Evolutionary conservation across 2,329 filamentous ascomycete species (phyloP).

Genomic region (Nemania abortiva): DNA sequence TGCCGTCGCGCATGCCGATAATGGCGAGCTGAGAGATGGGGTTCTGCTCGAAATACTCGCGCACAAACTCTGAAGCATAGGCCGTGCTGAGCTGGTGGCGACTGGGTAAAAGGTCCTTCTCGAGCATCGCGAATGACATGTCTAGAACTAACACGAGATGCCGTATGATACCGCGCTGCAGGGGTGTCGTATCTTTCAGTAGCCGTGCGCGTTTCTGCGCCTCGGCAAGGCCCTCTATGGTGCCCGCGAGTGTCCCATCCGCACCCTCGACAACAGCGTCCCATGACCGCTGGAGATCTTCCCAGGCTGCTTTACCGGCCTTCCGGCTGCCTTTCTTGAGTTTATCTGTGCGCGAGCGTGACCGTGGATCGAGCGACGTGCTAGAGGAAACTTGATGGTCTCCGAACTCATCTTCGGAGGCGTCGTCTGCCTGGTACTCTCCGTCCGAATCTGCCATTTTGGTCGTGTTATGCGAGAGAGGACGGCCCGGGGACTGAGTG

Average conservation of each 20-base stretch:
- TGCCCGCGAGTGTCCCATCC: constrained; percentile 80
- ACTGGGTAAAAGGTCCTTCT: constrained; percentile 93
- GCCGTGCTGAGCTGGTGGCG: constrained; percentile 84
- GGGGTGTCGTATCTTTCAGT: constrained; percentile 90
- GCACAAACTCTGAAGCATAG: constrained; percentile 88
- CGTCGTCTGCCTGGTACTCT: constrained; percentile 73
- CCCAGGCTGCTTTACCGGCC: constrained; percentile 68
- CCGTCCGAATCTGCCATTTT: constrained; percentile 79
- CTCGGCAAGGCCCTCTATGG: constrained; percentile 80
- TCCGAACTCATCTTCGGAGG: constrained; percentile 74
- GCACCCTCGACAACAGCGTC: constrained; percentile 82
- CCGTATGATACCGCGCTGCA: constrained; percentile 97
- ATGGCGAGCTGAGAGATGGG: constrained; percentile 96
- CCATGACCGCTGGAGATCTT: constrained; percentile 75
- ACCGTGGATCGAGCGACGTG: constrained; percentile 41
- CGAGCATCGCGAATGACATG: constrained; percentile 91
- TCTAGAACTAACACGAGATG: constrained; percentile 92
- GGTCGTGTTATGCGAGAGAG: constrained; percentile 5
- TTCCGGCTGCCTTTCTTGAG: constrained; percentile 51
- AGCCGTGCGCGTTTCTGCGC: constrained; percentile 84
- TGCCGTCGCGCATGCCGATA: constrained; percentile 91
- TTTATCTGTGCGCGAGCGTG: constrained; percentile 46
- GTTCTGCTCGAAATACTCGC: constrained; percentile 98
- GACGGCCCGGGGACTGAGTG: neutral
- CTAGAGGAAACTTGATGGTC: constrained; percentile 61